phyloP scores from a whole-genome alignment of 225 moss, liverwort and hornwort species.

The Sphagnum tenellum region DNA sequence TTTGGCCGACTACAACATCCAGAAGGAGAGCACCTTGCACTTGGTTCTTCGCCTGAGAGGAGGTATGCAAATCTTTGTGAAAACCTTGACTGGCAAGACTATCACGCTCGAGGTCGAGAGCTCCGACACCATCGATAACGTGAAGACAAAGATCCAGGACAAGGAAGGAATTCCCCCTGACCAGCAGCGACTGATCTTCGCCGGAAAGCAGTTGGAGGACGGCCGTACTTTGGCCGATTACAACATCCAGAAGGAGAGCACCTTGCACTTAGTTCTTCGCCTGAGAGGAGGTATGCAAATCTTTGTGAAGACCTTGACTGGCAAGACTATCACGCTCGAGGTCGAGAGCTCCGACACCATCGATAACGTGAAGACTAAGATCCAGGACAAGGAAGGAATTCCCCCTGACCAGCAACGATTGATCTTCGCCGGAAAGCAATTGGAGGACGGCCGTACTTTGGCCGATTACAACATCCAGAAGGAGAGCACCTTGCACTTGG shows the following conservation, averaged over 20 bases:
- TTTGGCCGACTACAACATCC: constrained; percentile 8
- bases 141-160: constrained; percentile 13
- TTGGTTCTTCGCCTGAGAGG: constrained; percentile 4
- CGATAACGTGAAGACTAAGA: not conserved
- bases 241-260: not conserved
- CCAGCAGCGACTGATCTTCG: constrained; percentile 10
- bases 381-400: constrained; percentile 19
- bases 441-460: constrained; percentile 15
- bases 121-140: constrained; percentile 12
- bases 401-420: constrained; percentile 19
- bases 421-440: constrained; percentile 22
- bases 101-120: constrained; percentile 11
- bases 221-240: constrained; percentile 6
- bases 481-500: constrained; percentile 13
- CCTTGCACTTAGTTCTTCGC: no score
- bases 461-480: constrained; percentile 20
- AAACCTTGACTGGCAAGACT: constrained; percentile 8
- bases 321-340: no score
- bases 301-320: no score
- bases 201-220: constrained; percentile 11
- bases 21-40: constrained; percentile 8
- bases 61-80: constrained; percentile 12
- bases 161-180: constrained; percentile 14
- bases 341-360: no score
- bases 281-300: no score